Conservation (phyloP, 1,284 basidiomycete species). For the Puccinia brachypodii region DNA sequence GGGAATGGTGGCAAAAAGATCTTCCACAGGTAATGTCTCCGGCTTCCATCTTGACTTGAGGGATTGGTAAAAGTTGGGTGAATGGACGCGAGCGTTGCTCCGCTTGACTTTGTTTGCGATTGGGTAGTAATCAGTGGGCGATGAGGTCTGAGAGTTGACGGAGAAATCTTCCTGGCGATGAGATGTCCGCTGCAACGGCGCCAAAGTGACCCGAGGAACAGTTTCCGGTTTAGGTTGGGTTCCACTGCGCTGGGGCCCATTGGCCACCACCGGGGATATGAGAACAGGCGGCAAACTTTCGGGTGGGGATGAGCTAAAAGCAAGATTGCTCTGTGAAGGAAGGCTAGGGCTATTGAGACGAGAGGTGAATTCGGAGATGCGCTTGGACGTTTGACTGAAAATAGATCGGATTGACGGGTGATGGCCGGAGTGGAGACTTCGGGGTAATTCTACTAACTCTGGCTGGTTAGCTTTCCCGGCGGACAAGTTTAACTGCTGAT, state of each 20-base stretch:
- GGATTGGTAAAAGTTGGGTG: conserved; percentile 40
- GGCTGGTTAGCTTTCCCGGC: background rate
- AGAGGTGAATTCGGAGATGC: conserved; percentile 38
- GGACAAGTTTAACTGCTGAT: background rate
- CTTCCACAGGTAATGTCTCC: background rate
- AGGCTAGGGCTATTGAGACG: conserved; percentile 20
- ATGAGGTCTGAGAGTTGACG: background rate
- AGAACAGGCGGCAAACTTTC: background rate
- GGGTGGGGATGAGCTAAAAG: background rate
- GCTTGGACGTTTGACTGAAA: conserved; percentile 19
- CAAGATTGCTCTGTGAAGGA: background rate
- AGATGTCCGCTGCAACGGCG: background rate
- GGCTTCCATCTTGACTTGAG: conserved; percentile 45
- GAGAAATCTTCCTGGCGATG: conserved; percentile 4
- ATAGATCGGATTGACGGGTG: conserved; percentile 31
- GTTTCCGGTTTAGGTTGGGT: background rate
- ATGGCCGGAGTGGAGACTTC: background rate
- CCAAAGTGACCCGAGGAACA: background rate
- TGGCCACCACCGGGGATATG: background rate
- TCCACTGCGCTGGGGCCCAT: background rate
- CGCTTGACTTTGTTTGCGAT: background rate
- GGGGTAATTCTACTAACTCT: background rate
- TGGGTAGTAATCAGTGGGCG: background rate
- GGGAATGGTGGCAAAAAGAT: background rate
- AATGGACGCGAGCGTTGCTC: conserved; percentile 33